Evolutionary conservation across 257 asterid species (phyloP).

Genomic region (Solanum chmielewskii): DNA sequence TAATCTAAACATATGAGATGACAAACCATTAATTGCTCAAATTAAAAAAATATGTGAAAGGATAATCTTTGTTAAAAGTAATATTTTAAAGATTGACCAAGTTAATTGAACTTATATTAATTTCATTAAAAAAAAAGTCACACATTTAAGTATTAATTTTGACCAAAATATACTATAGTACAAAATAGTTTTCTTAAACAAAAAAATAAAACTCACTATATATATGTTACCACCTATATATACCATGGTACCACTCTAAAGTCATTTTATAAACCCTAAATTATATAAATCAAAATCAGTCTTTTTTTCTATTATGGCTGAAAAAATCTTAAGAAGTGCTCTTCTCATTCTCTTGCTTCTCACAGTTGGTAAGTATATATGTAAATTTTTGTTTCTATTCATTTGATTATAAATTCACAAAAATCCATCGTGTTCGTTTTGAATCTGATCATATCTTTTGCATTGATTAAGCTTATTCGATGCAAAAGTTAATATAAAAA

Average conservation of each 20-base stretch:
- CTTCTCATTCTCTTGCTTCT: not conserved
- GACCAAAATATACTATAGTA: too few species aligned
- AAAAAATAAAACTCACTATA: not conserved
- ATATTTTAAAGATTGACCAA: too few species aligned
- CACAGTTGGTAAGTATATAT: not conserved
- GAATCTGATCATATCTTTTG: accelerated
- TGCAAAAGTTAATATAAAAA: accelerated
- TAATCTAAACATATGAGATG: not conserved
- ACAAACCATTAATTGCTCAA: too few species aligned
- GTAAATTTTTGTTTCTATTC: not conserved
- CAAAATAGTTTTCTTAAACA: too few species aligned
- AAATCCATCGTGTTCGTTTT: not conserved
- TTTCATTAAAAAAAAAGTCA: too few species aligned
- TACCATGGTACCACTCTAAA: not conserved
- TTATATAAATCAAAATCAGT: not conserved
- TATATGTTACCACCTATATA: too few species aligned
- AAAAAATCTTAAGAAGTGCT: not conserved
- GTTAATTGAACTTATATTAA: not conserved
- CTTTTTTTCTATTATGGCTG: not conserved
- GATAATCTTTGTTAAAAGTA: too few species aligned
- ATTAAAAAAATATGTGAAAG: too few species aligned
- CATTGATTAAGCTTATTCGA: accelerated
- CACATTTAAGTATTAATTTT: too few species aligned
- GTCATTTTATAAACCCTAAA: not conserved
- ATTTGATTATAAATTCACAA: not conserved